Evolutionary conservation across 2,329 filamentous ascomycete genomes (phyloP).

Genomic region (Incumbomyces lentus): DNA sequence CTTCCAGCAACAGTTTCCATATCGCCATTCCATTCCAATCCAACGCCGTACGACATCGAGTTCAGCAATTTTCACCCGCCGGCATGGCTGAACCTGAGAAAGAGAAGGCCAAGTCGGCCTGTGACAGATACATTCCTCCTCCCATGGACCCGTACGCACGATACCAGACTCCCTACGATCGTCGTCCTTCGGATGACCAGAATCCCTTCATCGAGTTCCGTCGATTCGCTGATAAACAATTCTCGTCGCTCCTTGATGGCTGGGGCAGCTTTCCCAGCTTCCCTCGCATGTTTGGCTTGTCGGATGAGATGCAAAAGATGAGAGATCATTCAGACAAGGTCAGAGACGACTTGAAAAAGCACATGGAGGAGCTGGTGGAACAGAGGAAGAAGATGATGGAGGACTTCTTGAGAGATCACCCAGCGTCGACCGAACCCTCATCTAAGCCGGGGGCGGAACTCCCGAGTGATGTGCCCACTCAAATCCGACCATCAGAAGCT

Average conservation of each 20-base stretch:
- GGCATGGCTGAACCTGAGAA: background rate
- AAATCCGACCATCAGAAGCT: background rate
- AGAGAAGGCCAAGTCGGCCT: slow-evolving; percentile 4
- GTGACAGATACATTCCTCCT: slow-evolving; percentile 11
- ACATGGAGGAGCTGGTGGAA: slow-evolving; percentile 10
- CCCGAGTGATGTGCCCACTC: background rate
- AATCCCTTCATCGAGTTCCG: slow-evolving; percentile 53
- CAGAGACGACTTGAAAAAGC: background rate
- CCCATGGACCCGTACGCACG: slow-evolving; percentile 21
- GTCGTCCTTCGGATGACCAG: slow-evolving; percentile 23
- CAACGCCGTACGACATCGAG: too few species aligned
- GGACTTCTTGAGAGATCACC: background rate
- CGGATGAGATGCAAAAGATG: slow-evolving; percentile 15
- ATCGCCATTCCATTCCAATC: too few species aligned
- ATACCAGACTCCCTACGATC: slow-evolving; percentile 20
- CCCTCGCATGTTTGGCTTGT: slow-evolving; percentile 24
- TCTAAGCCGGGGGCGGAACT: background rate
- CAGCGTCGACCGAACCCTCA: background rate
- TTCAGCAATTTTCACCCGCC: background rate
- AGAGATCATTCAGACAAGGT: slow-evolving; percentile 8
- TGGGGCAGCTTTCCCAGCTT: slow-evolving; percentile 15
- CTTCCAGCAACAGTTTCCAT: too few species aligned
- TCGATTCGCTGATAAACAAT: slow-evolving; percentile 49
- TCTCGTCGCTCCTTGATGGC: slow-evolving; percentile 44
- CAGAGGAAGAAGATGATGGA: slow-evolving; percentile 5